Conservation (phyloP, 83 land plant genomes). For the Thuja plicata region DNA sequence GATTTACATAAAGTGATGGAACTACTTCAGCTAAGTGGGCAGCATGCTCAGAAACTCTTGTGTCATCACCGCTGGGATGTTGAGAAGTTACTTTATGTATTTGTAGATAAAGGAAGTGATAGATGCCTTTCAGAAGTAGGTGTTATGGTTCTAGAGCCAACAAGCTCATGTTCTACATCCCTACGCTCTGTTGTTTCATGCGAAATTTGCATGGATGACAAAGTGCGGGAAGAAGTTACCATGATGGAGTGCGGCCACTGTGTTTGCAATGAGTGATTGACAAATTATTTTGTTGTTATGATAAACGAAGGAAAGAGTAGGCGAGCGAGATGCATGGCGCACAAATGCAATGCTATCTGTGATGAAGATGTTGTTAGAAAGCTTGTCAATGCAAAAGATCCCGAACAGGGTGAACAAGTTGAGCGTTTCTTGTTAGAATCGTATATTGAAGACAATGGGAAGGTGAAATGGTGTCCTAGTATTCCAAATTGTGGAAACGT, state of each 20-base stretch:
- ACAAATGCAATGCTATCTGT: conserved; percentile 87
- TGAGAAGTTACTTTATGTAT: conserved; percentile 57
- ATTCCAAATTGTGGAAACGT: conserved; percentile 97
- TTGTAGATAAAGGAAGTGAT: conserved; percentile 78
- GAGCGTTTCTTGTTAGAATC: conserved; percentile 88
- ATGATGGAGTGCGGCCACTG: conserved; percentile 91
- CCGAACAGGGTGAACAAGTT: conserved; percentile 67
- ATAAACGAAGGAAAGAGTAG: conserved; percentile 89
- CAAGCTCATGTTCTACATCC: conserved; percentile 2
- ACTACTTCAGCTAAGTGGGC: conserved; percentile 57
- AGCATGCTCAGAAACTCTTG: conserved; percentile 89
- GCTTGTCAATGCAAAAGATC: conserved; percentile 56
- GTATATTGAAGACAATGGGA: conserved; percentile 91
- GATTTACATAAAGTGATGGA: conserved; percentile 84
- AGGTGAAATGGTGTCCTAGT: conserved; percentile 98
- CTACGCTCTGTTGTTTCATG: conserved; percentile 40
- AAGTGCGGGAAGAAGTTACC: conserved; percentile 36
- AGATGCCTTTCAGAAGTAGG: conserved; percentile 80
- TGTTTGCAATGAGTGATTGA: conserved; percentile 90
- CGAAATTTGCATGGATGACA: conserved; percentile 72
- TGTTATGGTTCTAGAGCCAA: conserved; percentile 41
- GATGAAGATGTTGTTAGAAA: conserved; percentile 77
- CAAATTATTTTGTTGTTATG: conserved; percentile 69
- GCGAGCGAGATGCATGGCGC: conserved; percentile 89
- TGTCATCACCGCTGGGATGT: conserved; percentile 94